Percentiles rank a stretch among this genome's conserved stretches.
phyloP scores from a whole-genome alignment of 1,139 yeast genomes.

The Blastobotrys arbuscula region DNA sequence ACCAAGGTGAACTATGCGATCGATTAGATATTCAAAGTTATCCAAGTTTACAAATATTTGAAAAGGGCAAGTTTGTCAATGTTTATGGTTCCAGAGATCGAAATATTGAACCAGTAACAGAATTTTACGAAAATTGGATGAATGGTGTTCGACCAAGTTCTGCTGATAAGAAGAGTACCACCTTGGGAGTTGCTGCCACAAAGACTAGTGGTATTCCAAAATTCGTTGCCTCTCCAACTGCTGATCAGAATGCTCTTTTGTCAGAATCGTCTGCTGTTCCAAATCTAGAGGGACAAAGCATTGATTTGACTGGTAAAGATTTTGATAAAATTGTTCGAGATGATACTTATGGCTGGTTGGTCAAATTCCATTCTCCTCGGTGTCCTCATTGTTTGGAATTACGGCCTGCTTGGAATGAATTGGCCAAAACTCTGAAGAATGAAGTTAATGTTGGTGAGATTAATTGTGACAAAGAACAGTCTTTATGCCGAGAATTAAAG shows the following conservation, averaged over 20 bases:
- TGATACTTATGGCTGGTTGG: constrained; percentile 35
- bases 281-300: constrained; percentile 20
- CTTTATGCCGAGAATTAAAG: constrained; percentile 33
- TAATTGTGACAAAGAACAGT: constrained; percentile 35
- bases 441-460: constrained; percentile 38
- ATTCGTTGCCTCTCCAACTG: constrained; percentile 15
- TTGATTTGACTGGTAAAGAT: constrained; percentile 20
- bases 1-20: constrained; percentile 38
- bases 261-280: constrained; percentile 18
- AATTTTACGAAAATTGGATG: constrained; percentile 13
- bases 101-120: constrained; percentile 13
- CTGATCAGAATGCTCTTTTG: constrained; percentile 4
- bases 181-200: neutral
- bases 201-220: constrained; percentile 10
- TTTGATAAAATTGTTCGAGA: constrained; percentile 23
- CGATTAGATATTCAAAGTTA: constrained; percentile 28
- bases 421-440: constrained; percentile 32
- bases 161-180: neutral
- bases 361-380: constrained; percentile 38
- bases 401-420: constrained; percentile 36
- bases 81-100: constrained; percentile 19
- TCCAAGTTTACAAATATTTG: constrained; percentile 34
- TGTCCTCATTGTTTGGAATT: constrained; percentile 37
- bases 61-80: constrained; percentile 31
- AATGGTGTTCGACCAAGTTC: constrained; percentile 7